phyloP scores from a whole-genome alignment of 768 basidiomycete genomes.

The Collybia mongolica region DNA sequence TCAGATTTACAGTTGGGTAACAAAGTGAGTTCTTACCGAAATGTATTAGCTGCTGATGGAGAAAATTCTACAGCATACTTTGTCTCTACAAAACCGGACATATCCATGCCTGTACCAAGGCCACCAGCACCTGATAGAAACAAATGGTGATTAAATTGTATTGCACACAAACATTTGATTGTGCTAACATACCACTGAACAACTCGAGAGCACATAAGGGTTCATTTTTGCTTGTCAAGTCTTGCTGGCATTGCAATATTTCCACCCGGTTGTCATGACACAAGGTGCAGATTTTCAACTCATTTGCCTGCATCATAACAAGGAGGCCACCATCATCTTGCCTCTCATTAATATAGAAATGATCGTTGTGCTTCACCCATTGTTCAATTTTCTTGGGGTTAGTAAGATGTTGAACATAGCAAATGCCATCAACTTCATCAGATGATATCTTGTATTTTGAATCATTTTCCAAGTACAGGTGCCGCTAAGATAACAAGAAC shows the following conservation, averaged over 20 bases:
- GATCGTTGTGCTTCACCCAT: conserved; percentile 57
- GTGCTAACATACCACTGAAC: conserved; percentile 53
- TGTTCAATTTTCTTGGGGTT: conserved; percentile 32
- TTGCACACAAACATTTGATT: not conserved
- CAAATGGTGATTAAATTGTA: not conserved
- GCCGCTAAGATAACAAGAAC: conserved; percentile 24
- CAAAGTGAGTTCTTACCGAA: conserved; percentile 39
- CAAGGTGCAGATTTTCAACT: conserved; percentile 34
- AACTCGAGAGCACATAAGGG: conserved; percentile 63
- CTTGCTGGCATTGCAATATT: conserved; percentile 22
- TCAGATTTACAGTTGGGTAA: not conserved
- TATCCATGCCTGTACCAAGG: conserved; percentile 63
- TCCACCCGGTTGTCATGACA: conserved; percentile 37
- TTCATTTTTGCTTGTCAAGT: conserved; percentile 33
- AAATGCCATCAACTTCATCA: conserved; percentile 50
- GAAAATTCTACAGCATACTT: conserved; percentile 70
- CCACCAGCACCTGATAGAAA: conserved; percentile 66
- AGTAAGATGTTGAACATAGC: conserved; percentile 41
- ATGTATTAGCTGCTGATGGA: conserved; percentile 62
- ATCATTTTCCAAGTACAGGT: conserved; percentile 39
- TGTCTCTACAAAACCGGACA: conserved; percentile 62
- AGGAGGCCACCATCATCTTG: conserved; percentile 16
- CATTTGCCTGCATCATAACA: conserved; percentile 11
- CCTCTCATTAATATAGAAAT: conserved; percentile 51
- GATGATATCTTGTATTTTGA: conserved; percentile 26